Evolutionary conservation across 2,329 filamentous ascomycete species (phyloP), one percentile per base, ranked within the genome.

Genomic region (Hypoxylon sp.): DNA sequence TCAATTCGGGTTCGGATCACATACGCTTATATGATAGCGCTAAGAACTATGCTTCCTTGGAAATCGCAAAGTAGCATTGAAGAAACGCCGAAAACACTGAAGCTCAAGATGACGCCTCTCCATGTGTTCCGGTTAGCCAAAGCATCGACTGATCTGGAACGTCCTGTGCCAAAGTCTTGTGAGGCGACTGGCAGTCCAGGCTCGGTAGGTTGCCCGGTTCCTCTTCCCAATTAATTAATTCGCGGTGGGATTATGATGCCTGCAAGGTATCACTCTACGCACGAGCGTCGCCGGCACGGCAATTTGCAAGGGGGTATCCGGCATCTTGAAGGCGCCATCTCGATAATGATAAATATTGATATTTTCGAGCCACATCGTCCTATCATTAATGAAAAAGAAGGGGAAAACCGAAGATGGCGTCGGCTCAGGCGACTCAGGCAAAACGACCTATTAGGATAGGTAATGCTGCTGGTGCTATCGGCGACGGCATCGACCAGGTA

Each of bases 241-340:
- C 33, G 44, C 46, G 33, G 22, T 35, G 57, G 59, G 64, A 66
- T 58, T 31, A 6, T 8, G 49, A 66, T 58, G 54, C 64, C 31
- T 60, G 50, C 35, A 51, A 22, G 46, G 27, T 46, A 44, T 35
- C 56, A 14, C 46, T 7, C 22, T 37, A 31, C 20, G 20, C 31
- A 33, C 31, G 11, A 49, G 49, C 51, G 46, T 54, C 35, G 35
- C 40, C 31, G 50, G 30, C 33, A 61, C 37, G 25, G 25, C 25
- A 27, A 27, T 27, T 27, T 40, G 7, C 54, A 51, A 51, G 20
- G 48, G 63, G 58, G 35, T 20, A 66, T 61, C 33, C 48, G 42
- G 35, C 17, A 56, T 31, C 27, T 54, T 54, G 51, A 33, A 40
- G 50, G 42, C 30, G 25, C n/a, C 7, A 40, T 54, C 37, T 54